Percentiles rank a stretch among this genome's conserved stretches.
These are phyloP conservation scores for Scheffersomyces illinoinensis DNA, from an alignment of 1,139 yeast species.

Conservation along the genomic window DNA sequence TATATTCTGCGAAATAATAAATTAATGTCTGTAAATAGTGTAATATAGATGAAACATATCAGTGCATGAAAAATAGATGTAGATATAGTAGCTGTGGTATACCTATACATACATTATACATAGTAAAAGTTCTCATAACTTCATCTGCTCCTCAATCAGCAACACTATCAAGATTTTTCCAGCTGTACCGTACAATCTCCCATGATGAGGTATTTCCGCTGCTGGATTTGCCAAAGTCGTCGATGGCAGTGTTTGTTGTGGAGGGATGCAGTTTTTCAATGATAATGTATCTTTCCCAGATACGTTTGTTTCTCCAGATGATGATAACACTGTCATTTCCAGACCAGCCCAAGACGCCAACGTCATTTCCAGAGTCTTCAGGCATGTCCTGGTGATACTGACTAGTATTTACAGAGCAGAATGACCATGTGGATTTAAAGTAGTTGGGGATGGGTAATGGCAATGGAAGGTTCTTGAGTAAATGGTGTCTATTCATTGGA, in stretches of 20 bases:
- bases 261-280: slow-evolving; percentile 34
- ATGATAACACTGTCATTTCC: slow-evolving; percentile 66
- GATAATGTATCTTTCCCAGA: slow-evolving; percentile 85
- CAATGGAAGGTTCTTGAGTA: slow-evolving; percentile 65
- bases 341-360: slow-evolving; percentile 79
- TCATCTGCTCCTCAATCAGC: background rate
- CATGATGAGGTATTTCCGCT: slow-evolving; percentile 29
- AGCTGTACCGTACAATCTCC: slow-evolving; percentile 71
- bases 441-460: slow-evolving; percentile 64
- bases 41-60: background rate
- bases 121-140: background rate
- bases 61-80: background rate
- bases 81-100: background rate
- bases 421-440: slow-evolving; percentile 87
- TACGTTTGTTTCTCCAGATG: slow-evolving; percentile 69
- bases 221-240: background rate
- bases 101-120: background rate
- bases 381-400: slow-evolving; percentile 30
- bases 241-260: background rate
- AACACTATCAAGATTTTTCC: slow-evolving; percentile 60
- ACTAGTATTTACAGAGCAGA: slow-evolving; percentile 72
- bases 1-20: slow-evolving; percentile 38
- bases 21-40: slow-evolving; percentile 12
- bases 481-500: slow-evolving; percentile 59
- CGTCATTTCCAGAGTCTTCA: slow-evolving; percentile 39